Evolutionary conservation across 176 grass and related monocot species (phyloP).

Genomic region (Musa beccarii): DNA sequence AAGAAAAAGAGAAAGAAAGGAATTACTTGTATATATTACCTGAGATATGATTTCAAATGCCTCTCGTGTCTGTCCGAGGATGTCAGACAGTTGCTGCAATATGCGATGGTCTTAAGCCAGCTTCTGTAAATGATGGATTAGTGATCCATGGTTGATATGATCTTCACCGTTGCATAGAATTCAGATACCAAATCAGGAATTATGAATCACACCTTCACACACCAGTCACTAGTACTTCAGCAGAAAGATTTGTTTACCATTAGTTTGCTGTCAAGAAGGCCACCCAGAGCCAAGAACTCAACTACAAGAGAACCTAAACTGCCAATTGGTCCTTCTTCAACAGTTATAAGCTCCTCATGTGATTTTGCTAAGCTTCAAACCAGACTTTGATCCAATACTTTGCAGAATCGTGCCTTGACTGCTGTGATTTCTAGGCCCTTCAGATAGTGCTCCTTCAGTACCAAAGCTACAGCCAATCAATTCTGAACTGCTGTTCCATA

Average conservation of each 20-base stretch:
- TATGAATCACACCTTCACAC: no score
- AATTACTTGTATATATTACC: no score
- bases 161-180: conserved; percentile 56
- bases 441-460: conserved; percentile 34
- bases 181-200: neutral
- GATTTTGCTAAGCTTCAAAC: conserved; percentile 67
- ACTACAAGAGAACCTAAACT: conserved; percentile 89
- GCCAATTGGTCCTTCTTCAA: conserved; percentile 96
- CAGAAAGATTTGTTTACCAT: conserved; percentile 34
- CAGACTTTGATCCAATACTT: conserved; percentile 69
- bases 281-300: conserved; percentile 84
- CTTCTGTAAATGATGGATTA: conserved; percentile 69
- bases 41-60: conserved; percentile 76
- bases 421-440: conserved; percentile 59
- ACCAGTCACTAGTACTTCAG: no score
- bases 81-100: conserved; percentile 82
- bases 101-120: conserved; percentile 71
- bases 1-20: no score
- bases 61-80: conserved; percentile 70
- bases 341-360: conserved; percentile 88
- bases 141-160: conserved; percentile 88
- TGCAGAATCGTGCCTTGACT: conserved; percentile 90
- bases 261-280: conserved; percentile 78
- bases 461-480: conserved; percentile 55
- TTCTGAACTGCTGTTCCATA: conserved; percentile 85